These are phyloP conservation scores for Saccharomyces hybrid DNA, from an alignment of 1,139 yeast species.

Conservation along the genomic window DNA sequence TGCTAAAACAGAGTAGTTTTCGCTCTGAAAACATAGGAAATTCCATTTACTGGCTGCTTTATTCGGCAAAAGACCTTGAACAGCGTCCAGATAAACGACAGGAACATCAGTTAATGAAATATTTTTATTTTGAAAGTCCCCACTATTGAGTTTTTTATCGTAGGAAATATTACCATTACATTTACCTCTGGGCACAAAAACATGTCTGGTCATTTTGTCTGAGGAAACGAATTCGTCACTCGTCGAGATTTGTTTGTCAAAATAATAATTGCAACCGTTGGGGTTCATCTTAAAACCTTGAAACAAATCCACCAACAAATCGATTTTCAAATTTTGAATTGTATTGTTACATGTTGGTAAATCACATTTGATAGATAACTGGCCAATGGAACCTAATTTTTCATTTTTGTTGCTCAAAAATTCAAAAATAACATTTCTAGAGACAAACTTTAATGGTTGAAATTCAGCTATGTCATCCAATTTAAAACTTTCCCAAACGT, in stretches of 20 bases:
- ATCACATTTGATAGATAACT: conserved; percentile 14
- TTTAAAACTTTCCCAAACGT: conserved; percentile 26
- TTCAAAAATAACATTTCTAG: conserved; percentile 54
- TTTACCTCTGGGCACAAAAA: conserved; percentile 76
- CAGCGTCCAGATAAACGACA: conserved; percentile 77
- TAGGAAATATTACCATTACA: conserved; percentile 48
- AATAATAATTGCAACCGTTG: conserved; percentile 43
- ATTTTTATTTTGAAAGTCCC: conserved; percentile 20
- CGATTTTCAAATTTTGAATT: conserved; percentile 32
- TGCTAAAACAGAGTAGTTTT: conserved; percentile 53
- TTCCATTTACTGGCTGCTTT: conserved; percentile 91
- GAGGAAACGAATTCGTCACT: background rate
- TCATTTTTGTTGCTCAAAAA: conserved; percentile 38
- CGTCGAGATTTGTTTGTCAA: conserved; percentile 36
- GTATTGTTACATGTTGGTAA: conserved; percentile 42
- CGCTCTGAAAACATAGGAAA: conserved; percentile 72
- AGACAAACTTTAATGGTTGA: conserved; percentile 28
- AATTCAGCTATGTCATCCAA: conserved; percentile 14
- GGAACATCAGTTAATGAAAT: conserved; percentile 36
- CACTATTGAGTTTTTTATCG: conserved; percentile 11
- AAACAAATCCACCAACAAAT: conserved; percentile 17
- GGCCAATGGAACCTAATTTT: conserved; percentile 7
- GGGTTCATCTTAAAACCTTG: conserved; percentile 64
- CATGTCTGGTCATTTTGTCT: conserved; percentile 37
- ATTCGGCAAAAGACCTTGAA: conserved; percentile 90